Base-by-base conservation (phyloP, 2,329 filamentous ascomycete genomes). In the Penicillium capsulatum region DNA sequence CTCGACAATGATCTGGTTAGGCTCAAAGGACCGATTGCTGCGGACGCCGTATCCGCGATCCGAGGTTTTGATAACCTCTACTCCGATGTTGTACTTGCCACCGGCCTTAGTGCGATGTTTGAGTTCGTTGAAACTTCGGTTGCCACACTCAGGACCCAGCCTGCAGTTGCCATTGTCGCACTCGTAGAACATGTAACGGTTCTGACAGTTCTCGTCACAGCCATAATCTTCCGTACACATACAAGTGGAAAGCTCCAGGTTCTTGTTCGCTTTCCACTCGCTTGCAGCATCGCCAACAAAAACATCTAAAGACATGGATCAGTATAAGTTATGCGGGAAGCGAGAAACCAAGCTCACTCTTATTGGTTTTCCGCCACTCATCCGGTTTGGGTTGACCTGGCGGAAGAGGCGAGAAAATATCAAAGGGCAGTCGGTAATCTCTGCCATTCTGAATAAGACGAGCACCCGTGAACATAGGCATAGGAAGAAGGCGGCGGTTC, bases 1-100 rank as follows among this genome's bases (percentile, higher is more conserved):
- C 60, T 98, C 92, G 69, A 97, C 91, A 59, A 98, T 97, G 61
- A 98, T 94, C 68, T 97, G 89, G 57, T 91, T 82, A 1, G 90
- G 80, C 41, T 83, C 75, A 63, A 97, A 98, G 45, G 81, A 84
- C 32, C 92, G 81, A 66, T 91, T 95, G 60, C 86, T 87, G 45
- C 92, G 84, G 34, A 98, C 88, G 36, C 92, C 92, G 61, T 91
- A 90, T 17, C 92, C 92, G 42, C 90, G 82, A 66, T 94, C 86
- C 14, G 73, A 68, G 1, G 92, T 97, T 70, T 95, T 90, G 66
- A 95, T 81, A 28, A 97, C 90, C 63, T 98, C 92, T 7, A 98
- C 90, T 32, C 92, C 92, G 44, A 95, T 83, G 53, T 92, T 84
- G 60, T 87, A 98, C 52, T 88, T 86, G 49, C 88, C 87, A 19